Conservation (phyloP, 371 early-diverging fungal species). For the Scutellospora calospora region DNA sequence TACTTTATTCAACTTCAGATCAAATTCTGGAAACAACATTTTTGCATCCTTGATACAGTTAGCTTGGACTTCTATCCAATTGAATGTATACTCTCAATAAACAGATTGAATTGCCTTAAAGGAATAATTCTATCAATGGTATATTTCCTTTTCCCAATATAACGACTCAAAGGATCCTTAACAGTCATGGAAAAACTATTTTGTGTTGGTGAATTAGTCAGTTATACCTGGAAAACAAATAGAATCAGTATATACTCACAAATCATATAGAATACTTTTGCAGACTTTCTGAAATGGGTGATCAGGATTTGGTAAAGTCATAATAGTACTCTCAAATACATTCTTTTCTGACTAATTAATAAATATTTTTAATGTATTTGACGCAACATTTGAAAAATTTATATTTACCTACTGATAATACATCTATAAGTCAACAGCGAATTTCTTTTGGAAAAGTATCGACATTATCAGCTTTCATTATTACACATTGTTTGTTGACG, state of each 20-base stretch:
- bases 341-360: constrained; percentile 41
- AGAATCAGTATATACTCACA: constrained; percentile 31
- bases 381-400: not conserved
- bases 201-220: constrained; percentile 20
- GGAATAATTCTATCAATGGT: constrained; percentile 36
- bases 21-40: constrained; percentile 40
- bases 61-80: constrained; percentile 35
- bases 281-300: constrained; percentile 36
- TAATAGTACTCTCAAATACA: constrained; percentile 19
- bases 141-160: constrained; percentile 42
- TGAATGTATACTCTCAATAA: constrained; percentile 32
- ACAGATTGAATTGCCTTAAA: constrained; percentile 43
- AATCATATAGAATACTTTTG: constrained; percentile 34
- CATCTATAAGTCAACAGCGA: constrained; percentile 26
- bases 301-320: not conserved
- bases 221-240: constrained; percentile 1
- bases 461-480: constrained; percentile 18
- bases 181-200: constrained; percentile 40
- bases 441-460: constrained; percentile 15
- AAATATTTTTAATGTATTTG: constrained; percentile 13
- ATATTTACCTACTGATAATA: constrained; percentile 35
- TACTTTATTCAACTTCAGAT: constrained; percentile 33
- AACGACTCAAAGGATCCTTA: not conserved
- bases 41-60: constrained; percentile 30
- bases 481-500: constrained; percentile 35